Base-by-base conservation (phyloP, 768 basidiomycete species). In the Cubamyces sp. region DNA sequence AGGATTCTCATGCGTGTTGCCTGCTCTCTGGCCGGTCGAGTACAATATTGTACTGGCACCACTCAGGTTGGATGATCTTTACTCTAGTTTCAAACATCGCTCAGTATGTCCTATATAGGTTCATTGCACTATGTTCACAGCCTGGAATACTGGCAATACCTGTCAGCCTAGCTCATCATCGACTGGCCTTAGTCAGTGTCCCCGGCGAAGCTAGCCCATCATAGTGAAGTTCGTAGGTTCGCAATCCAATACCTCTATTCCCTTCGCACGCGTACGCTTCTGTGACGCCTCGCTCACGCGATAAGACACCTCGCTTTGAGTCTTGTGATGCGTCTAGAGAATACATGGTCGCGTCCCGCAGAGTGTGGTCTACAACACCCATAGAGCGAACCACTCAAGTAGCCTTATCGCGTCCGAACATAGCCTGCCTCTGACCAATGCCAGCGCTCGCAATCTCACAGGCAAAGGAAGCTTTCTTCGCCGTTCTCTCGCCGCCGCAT, bases 401-500 rank as follows among this genome's bases (percentile, higher is more conserved):
- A 28, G 19, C 2, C 49, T 51, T 52, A 59, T 59, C 57, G 57
- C 34, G 28, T 59, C 57, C 49, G 49, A 59, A 59, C 57, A 51
- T 59, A 59, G 41, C 12, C 26, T 26, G 3, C 26, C 14, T 26
- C 42, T 51, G 49, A 45, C 57, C 57, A 59, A 59, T 59, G 41
- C 47, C n/a, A n/a, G 25, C n/a, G 6, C 41, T 12, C 57, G 49
- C 40, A 18, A 16, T 28, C 45, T 59, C 57, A 43, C 57, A 59
- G 41, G 49, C 48, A 26, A 28, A 43, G 49, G 49, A 26, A 40
- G 57, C 57, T 51, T 28, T 47, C 37, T 43, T n/a, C 6, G 40
- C 57, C 57, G 57, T 43, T 59, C 57, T 59, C 57, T 52, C 57
- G 57, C 57, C 57, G 49, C 57, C 57, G 57, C 57, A 59, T 59